Evolutionary conservation across 2,329 filamentous ascomycete species (phyloP), one percentile per base, ranked within the genome.

Genomic region (Hymenoscyphus occultus): DNA sequence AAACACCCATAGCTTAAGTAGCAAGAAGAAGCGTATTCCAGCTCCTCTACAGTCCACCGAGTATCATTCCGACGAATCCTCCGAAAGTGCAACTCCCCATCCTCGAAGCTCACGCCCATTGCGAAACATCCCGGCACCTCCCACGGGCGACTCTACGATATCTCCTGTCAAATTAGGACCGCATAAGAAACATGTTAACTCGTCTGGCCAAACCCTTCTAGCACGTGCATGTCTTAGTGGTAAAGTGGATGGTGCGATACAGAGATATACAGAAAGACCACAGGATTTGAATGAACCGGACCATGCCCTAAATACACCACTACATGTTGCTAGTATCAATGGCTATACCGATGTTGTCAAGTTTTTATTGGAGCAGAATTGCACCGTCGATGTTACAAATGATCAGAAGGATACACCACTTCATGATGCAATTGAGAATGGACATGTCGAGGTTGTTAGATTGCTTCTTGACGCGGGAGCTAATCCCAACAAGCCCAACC

Each of bases 381-480:
- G 93, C 77, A 90, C 91, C 63, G 84, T 95, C 57, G 91, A 97
- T 73, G 94, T 85, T 72, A 81, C 88, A 65, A 88, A 90, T 72
- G 88, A 92, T 72, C 90, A 93, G 72, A 92, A 92, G 73, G 95
- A 99, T 73, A 98, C 95, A 0, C 95, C 95, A 35, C 83, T 99
- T 42, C 89, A 99, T 62, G 95, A 99, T 80, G 95, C 95, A 5
- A 93, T 98, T 35, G 95, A 98, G 71, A 99, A 99, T 73, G 92
- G 92, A 0, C 93, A 99, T 74, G 76, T 97, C 7, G 91, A 90
- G 19, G 94, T 98, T 3, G 91, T 99, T 54, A 91, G 88, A 73
- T 81, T 97, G 10, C 80, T 99, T 40, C 82, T 99, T 2, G 86
- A 90, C 63, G 90, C 93, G 64, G 94, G 93, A 12, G 94, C 96